Evolutionary conservation across 2,329 filamentous ascomycete genomes (phyloP), one percentile per base, ranked within the genome.

Genomic region (Hypomyces perniciosus): DNA sequence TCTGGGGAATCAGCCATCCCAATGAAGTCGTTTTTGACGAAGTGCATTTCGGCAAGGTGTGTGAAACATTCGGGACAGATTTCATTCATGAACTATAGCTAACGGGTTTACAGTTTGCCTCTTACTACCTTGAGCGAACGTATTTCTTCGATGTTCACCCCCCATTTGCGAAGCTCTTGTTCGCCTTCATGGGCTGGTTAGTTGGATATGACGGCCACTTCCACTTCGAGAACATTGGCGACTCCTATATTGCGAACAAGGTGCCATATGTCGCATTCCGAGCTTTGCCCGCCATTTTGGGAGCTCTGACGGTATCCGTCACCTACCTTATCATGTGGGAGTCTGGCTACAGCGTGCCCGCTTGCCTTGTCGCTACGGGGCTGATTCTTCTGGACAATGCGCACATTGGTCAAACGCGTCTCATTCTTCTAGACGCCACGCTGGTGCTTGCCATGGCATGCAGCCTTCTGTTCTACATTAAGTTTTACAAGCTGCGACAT

Each of bases 141-240:
- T 99, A 97, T 77, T 99, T 99, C 79, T 99, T 99, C 83, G 93
- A 99, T 75, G 93, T 99, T 50, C 93, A 99, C 70, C 93, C 93
- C 60, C 93, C 93, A 12, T 95, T 99, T 62, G 93, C 89, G 71
- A 99, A 99, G 78, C 90, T 99, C 54, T 84, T 99, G 46, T 97
- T 97, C 67, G 93, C 91, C 60, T 83, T 96, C 58, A 90, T 96
- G 73, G 93, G 93, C 68, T 99, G 93, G 93, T 80, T 97, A 49
- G 88, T 97, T 48, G 93, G 93, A 64, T 99, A 95, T 70, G 89
- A 97, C 73, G 93, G 93, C 60, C 85, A 91, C 66, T 99, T 97
- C 74, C 84, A 96, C 66, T 99, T 99, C 72, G 93, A 99, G 62
- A 99, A 97, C 75, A 99, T 99, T 69, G 93, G 93, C 65, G 93